phyloP scores from a whole-genome alignment of 306 rosid species.

The Cucumis cinereus region DNA sequence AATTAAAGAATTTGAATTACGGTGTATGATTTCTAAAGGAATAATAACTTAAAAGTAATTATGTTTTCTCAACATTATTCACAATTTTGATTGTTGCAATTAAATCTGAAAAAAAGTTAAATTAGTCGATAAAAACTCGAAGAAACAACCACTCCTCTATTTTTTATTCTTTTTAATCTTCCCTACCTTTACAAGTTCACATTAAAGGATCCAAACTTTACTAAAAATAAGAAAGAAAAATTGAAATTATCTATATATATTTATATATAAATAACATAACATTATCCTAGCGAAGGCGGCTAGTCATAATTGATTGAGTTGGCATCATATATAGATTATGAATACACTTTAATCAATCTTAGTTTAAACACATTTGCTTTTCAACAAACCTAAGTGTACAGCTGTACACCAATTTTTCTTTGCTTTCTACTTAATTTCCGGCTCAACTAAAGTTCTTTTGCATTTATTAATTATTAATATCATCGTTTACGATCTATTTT shows the following conservation, averaged over 20 bases:
- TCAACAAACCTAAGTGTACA: conserved; percentile 10
- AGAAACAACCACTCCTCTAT: no score
- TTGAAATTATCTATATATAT: neutral
- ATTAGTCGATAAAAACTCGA: no score
- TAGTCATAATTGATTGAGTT: neutral
- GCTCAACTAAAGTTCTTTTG: neutral
- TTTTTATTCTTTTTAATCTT: neutral
- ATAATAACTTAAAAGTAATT: neutral
- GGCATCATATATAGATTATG: neutral
- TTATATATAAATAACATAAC: neutral
- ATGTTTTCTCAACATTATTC: neutral
- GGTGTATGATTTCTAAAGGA: neutral
- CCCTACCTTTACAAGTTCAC: neutral
- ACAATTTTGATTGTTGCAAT: no score
- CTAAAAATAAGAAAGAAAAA: neutral
- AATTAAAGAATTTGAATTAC: no score
- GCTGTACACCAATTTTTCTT: conserved; percentile 16
- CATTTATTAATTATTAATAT: neutral
- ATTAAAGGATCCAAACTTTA: neutral
- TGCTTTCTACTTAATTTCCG: conserved; percentile 18
- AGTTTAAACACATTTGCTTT: neutral
- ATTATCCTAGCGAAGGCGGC: neutral
- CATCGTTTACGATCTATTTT: no score
- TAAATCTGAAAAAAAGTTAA: no score
- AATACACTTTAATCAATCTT: neutral